Conservation (phyloP, 2,329 filamentous ascomycete genomes). For the Verticillium isaacii region DNA sequence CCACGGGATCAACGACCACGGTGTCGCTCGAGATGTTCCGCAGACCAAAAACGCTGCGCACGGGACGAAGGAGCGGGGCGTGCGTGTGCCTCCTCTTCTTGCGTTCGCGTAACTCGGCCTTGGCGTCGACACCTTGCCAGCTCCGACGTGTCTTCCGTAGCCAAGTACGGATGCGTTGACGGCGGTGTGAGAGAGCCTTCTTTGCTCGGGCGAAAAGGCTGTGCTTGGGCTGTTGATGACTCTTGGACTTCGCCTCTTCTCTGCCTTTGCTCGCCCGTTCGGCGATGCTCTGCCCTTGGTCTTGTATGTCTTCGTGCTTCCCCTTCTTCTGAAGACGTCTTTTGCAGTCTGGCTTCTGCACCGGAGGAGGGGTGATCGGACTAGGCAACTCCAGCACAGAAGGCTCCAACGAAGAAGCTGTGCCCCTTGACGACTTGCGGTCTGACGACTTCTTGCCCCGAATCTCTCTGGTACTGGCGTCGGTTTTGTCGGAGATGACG, state of each 20-base stretch:
- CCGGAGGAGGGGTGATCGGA: not conserved
- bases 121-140: not conserved
- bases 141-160: not conserved
- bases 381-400: not conserved
- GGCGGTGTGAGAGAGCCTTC: not conserved
- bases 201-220: not conserved
- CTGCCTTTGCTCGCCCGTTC: not conserved
- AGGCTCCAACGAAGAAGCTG: not conserved
- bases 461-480: not conserved
- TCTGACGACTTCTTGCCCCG: not conserved
- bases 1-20: not conserved
- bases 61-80: not conserved
- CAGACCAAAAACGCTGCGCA: not conserved
- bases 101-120: not conserved
- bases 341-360: not conserved
- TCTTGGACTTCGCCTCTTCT: not conserved
- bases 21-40: not conserved
- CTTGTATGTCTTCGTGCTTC: not conserved
- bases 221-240: not conserved
- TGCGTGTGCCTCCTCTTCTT: not conserved
- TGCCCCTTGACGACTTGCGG: not conserved
- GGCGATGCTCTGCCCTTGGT: not conserved
- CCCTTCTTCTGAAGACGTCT: not conserved
- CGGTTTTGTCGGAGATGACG: not conserved
- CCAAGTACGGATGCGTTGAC: not conserved